Evolutionary conservation across 1,284 basidiomycete species (phyloP).

Genomic region (Sanguinoderma infundibulare): DNA sequence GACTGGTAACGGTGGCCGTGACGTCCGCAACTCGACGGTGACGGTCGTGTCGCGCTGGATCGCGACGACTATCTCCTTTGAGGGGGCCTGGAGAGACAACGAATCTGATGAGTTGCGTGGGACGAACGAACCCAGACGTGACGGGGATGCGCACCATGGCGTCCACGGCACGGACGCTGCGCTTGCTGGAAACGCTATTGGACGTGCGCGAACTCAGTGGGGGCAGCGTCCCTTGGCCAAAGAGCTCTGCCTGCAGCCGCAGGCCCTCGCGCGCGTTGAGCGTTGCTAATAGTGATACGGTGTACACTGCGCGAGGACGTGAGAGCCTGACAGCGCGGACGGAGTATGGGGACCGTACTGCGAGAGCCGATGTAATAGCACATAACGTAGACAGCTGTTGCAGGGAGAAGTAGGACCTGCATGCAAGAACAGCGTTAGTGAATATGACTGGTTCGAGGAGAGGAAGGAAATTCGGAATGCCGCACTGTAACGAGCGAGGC

Average conservation of each 20-base stretch:
- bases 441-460: neutral
- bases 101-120: neutral
- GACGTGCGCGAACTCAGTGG: neutral
- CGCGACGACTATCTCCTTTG: constrained; percentile 13
- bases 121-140: too few relatives aligned
- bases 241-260: constrained; percentile 2
- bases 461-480: neutral
- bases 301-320: constrained; percentile 12
- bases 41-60: constrained; percentile 20
- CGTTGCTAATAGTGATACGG: constrained; percentile 12
- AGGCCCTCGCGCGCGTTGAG: constrained; percentile 18
- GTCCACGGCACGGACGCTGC: neutral
- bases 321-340: neutral
- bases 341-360: neutral
- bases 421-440: neutral
- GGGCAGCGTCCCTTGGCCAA: neutral
- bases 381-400: constrained; percentile 17
- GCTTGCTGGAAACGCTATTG: neutral
- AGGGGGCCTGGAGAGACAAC: neutral
- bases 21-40: constrained; percentile 11
- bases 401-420: constrained; percentile 14
- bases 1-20: neutral
- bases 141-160: neutral
- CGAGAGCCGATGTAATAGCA: constrained; percentile 24
- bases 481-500: constrained; percentile 16